Conservation (phyloP, 768 basidiomycete species). For the Leccinum incarnatum region DNA sequence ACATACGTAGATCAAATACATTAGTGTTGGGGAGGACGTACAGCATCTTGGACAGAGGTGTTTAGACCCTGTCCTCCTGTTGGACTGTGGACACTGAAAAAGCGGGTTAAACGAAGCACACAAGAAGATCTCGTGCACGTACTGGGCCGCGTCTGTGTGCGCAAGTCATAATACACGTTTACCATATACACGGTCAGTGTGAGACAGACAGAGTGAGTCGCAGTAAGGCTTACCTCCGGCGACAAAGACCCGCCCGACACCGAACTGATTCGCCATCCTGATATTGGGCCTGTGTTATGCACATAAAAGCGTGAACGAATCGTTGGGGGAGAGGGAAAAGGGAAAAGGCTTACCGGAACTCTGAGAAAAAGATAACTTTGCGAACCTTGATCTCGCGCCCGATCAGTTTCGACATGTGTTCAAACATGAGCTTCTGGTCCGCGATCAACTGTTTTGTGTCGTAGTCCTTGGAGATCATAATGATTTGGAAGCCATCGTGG, state of each 20-base stretch:
- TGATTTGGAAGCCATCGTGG: slow-evolving; percentile 21
- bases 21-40: slow-evolving; percentile 22
- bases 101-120: background rate
- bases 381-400: slow-evolving; percentile 33
- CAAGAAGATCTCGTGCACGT: background rate
- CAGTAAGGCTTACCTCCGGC: slow-evolving; percentile 38
- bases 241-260: slow-evolving; percentile 44
- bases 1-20: background rate
- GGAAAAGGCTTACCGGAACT: slow-evolving; percentile 26
- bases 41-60: slow-evolving; percentile 38
- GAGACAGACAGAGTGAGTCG: background rate
- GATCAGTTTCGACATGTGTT: slow-evolving; percentile 27
- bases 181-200: background rate
- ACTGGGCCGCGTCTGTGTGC: slow-evolving; percentile 47
- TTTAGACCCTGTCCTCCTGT: slow-evolving; percentile 35
- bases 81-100: slow-evolving; percentile 22
- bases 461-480: slow-evolving; percentile 4
- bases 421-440: slow-evolving; percentile 27
- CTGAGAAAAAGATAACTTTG: slow-evolving; percentile 24
- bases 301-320: background rate
- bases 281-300: slow-evolving; percentile 41
- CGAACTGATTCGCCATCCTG: slow-evolving; percentile 45
- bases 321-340: background rate
- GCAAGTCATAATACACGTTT: background rate
- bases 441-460: slow-evolving; percentile 16